phyloP scores from a whole-genome alignment of 1,284 basidiomycete species.

The Pholiota adiposa region DNA sequence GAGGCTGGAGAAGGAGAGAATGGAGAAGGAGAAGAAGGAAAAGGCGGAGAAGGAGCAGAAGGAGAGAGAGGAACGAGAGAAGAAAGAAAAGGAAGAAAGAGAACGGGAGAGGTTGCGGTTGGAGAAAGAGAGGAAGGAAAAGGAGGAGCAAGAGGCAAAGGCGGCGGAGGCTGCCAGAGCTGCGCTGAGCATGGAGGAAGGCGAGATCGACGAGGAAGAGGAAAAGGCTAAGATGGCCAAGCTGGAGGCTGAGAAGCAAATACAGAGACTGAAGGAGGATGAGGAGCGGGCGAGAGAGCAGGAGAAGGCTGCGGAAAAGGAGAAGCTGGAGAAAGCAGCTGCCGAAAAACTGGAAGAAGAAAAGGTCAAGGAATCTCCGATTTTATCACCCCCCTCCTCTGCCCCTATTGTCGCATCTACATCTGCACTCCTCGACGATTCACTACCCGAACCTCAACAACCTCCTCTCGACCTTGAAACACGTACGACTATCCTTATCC shows the following conservation, averaged over 20 bases:
- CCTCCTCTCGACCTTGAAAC: slow-evolving; percentile 51
- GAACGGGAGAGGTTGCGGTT: slow-evolving; percentile 16
- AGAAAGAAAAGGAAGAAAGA: slow-evolving; percentile 18
- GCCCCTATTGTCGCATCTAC: not conserved
- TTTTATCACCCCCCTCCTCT: slow-evolving; percentile 1
- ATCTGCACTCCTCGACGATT: slow-evolving; percentile 10
- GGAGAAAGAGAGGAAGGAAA: slow-evolving; percentile 13
- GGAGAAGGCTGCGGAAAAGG: slow-evolving; percentile 10
- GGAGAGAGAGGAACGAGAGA: slow-evolving; percentile 14
- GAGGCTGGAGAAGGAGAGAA: slow-evolving; percentile 7
- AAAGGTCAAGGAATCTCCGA: slow-evolving; percentile 8
- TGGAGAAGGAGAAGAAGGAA: slow-evolving; percentile 17
- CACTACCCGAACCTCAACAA: slow-evolving; percentile 19
- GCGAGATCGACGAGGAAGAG: slow-evolving; percentile 22
- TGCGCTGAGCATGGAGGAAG: slow-evolving; percentile 21
- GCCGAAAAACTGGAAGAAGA: not conserved
- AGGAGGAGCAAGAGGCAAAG: slow-evolving; percentile 16
- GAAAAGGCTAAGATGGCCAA: slow-evolving; percentile 20
- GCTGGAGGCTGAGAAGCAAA: slow-evolving; percentile 19
- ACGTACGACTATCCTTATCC: slow-evolving; percentile 63
- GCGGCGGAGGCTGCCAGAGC: slow-evolving; percentile 20
- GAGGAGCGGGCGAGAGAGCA: slow-evolving; percentile 18
- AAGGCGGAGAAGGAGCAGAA: slow-evolving; percentile 20
- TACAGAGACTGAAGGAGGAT: slow-evolving; percentile 21
- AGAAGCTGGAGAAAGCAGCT: slow-evolving; percentile 5